Evolutionary conservation across 371 early-diverging fungal species (phyloP).

Genomic region (Fennellomyces sp.): DNA sequence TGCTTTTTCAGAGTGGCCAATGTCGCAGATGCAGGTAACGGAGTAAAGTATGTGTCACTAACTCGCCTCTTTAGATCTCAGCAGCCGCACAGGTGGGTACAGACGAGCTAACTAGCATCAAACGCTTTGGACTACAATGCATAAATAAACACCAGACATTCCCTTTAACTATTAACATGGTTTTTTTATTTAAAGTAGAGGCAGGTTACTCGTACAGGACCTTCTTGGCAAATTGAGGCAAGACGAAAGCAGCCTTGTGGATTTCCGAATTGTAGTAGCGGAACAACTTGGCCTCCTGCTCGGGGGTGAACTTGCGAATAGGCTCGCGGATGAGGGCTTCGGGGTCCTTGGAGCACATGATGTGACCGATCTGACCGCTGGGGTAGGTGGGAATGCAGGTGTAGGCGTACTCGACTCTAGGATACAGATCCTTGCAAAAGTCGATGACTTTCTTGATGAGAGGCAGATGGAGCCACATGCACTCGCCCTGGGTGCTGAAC

Average conservation of each 20-base stretch:
- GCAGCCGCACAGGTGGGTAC: too few relatives aligned
- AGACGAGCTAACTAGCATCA: too few relatives aligned
- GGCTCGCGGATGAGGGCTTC: conserved; percentile 77
- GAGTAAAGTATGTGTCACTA: too few relatives aligned
- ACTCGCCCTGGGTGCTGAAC: conserved; percentile 96
- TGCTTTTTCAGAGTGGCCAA: too few relatives aligned
- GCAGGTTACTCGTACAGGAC: conserved; percentile 31
- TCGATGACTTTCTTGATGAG: conserved; percentile 88
- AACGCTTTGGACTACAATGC: too few relatives aligned
- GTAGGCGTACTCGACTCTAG: conserved; percentile 91
- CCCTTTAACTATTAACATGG: background rate
- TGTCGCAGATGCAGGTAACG: too few relatives aligned
- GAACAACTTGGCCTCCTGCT: conserved; percentile 80
- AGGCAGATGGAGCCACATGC: conserved; percentile 95
- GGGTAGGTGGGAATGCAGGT: conserved; percentile 96
- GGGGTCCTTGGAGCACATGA: conserved; percentile 86
- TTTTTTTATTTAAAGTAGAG: conserved; percentile 5
- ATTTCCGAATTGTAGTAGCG: conserved; percentile 94
- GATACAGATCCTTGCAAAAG: conserved; percentile 80
- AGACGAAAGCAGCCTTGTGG: conserved; percentile 90
- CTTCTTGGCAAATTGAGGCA: conserved; percentile 88
- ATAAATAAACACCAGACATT: background rate
- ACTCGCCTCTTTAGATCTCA: too few relatives aligned
- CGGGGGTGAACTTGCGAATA: conserved; percentile 73
- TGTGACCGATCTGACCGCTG: conserved; percentile 95